Evolutionary conservation across 202 grass and related monocot species (phyloP), one percentile per base, ranked within the genome.

Genomic region (Alloteropsis angusta): DNA sequence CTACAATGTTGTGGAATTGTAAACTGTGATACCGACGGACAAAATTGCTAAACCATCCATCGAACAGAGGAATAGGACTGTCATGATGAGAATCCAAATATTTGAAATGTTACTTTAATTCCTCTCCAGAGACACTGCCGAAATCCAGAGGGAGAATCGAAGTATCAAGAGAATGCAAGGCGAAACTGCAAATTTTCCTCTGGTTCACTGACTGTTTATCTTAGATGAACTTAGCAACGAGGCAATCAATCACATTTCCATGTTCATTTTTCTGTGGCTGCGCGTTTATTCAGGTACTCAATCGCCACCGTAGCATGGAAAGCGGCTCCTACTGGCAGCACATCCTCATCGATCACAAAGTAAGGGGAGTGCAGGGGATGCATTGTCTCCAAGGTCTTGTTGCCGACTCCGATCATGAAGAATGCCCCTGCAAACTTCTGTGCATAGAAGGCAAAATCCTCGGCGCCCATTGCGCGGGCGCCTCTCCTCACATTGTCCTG

Each of bases 361-460:
- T 88, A 68, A 1, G 86, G 88, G 3, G 88, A 91, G 58, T 94
- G 92, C 61, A 94, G 15, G 3, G 85, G 69, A 46, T 80, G 28
- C 42, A 50, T 41, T 12, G 44, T 47, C 15, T 71, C 68, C 80
- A 81, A 50, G 2, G 63, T 80, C 71, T 85, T 23, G 46, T 82
- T 90, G 61, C 63, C 36, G 0, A 73, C 69, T 37, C 92, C 92
- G 23, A 94, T 86, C 11, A 77, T 60, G 56, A 94, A 89, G 46
- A 91, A 82, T 2, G 86, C 80, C n/a, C 74, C 83, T 2, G 92
- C 55, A n/a, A 87, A 82, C 65, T 69, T 82, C 71, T 94, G 84
- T 1, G 88, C 75, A 4, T 79, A 94, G 74, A 94, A 94, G 25
- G 88, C 81, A 3, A 94, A 94, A 46, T 94, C 88, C 73, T 94